phyloP scores from a whole-genome alignment of 345 rosid genomes.

The Populus ilicifolia region DNA sequence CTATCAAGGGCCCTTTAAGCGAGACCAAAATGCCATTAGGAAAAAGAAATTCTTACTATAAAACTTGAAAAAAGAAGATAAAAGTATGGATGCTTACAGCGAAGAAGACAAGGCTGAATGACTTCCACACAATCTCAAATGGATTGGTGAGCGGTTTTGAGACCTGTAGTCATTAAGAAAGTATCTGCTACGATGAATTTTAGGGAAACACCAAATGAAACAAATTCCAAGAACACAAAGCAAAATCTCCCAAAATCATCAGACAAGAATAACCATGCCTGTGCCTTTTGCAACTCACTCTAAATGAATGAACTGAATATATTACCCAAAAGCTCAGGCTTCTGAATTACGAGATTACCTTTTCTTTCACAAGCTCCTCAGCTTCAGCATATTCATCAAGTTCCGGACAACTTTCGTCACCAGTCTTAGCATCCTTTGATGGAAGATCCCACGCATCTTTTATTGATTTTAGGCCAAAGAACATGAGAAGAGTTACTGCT shows the following conservation, averaged over 20 bases:
- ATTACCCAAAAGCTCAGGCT: not conserved
- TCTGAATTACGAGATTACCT: constrained; percentile 34
- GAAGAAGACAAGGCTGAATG: constrained; percentile 92
- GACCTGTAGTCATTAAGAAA: constrained; percentile 39
- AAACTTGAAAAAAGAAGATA: not conserved
- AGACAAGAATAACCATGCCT: not conserved
- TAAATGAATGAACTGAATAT: not conserved
- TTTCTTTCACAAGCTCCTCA: constrained; percentile 87
- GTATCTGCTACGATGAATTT: not conserved
- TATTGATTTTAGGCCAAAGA: constrained; percentile 92
- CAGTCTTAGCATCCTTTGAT: constrained; percentile 43
- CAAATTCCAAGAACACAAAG: not conserved
- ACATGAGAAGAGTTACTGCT: constrained; percentile 78
- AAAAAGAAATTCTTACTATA: not conserved
- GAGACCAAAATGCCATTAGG: not conserved
- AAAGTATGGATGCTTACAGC: constrained; percentile 59
- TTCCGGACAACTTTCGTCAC: constrained; percentile 50
- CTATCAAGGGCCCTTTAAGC: not conserved
- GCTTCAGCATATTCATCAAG: constrained; percentile 88
- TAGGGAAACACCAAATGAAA: not conserved
- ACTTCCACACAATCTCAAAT: constrained; percentile 82
- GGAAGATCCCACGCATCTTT: constrained; percentile 98
- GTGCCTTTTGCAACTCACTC: not conserved
- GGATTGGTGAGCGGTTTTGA: constrained; percentile 81
- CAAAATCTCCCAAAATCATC: not conserved